Conservation (phyloP, 2,329 filamentous ascomycete genomes). For the Trichoderma afroharzianum region DNA sequence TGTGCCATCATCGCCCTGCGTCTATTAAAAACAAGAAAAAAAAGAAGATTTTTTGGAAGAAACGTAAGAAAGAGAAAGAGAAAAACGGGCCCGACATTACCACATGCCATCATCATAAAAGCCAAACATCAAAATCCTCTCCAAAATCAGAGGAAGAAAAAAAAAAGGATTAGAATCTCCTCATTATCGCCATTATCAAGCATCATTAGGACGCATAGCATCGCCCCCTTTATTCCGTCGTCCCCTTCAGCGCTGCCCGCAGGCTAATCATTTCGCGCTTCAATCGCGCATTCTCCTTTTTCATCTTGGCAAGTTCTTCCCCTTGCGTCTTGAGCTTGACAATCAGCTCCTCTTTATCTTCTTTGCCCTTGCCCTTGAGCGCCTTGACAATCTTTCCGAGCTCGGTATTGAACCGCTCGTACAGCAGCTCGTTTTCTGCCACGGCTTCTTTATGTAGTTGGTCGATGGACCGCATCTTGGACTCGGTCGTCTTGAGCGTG, state of each 20-base stretch:
- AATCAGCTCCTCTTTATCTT: conserved; percentile 76
- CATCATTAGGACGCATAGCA: conserved; percentile 20
- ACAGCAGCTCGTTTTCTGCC: conserved; percentile 88
- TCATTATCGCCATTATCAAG: conserved; percentile 3
- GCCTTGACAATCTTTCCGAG: conserved; percentile 77
- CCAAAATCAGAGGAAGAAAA: not conserved
- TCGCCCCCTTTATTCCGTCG: conserved; percentile 32
- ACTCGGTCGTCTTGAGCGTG: conserved; percentile 69
- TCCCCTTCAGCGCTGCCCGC: conserved; percentile 51
- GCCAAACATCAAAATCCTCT: not conserved
- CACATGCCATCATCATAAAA: conserved; percentile 7
- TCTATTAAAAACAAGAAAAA: conserved; percentile 1
- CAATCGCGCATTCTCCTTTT: conserved; percentile 81
- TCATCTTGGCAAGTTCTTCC: conserved; percentile 72
- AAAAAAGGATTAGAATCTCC: not conserved
- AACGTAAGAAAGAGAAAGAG: not conserved
- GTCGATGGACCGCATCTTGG: conserved; percentile 77
- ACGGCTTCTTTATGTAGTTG: conserved; percentile 83
- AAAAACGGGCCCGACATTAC: conserved; percentile 1
- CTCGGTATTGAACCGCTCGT: conserved; percentile 90
- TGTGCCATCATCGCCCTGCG: not conserved
- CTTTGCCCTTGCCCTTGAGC: conserved; percentile 66
- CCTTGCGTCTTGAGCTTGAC: conserved; percentile 65
- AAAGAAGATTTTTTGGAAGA: not conserved
- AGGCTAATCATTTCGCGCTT: conserved; percentile 78